These are phyloP conservation scores for Sanghuangporus weigelae DNA, from an alignment of 1,284 basidiomycete genomes.

Conservation along the genomic window DNA sequence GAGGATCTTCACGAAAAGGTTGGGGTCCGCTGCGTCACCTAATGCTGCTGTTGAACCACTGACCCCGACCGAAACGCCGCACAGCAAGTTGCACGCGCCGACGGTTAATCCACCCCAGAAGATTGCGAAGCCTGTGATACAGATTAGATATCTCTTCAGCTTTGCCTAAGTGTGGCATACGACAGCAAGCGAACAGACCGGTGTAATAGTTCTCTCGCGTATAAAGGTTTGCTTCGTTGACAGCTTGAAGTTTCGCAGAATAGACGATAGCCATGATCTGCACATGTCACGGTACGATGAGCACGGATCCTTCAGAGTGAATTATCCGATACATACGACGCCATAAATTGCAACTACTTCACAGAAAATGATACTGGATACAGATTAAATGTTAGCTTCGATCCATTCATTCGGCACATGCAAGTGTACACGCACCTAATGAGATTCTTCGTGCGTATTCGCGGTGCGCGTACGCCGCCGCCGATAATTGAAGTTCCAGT, in stretches of 20 bases:
- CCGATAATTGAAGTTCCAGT: conserved; percentile 95
- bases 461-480: conserved; percentile 89
- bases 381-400: background rate
- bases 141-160: background rate
- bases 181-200: conserved; percentile 32
- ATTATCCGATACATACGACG: conserved; percentile 53
- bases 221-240: conserved; percentile 64
- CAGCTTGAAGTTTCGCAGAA: conserved; percentile 67
- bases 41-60: conserved; percentile 90
- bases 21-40: conserved; percentile 89
- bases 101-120: conserved; percentile 96
- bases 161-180: background rate
- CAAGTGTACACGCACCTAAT: conserved; percentile 65
- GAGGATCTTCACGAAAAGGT: conserved; percentile 90
- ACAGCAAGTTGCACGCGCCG: conserved; percentile 88
- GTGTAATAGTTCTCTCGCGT: conserved; percentile 88
- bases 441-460: conserved; percentile 96
- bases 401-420: background rate
- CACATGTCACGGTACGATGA: background rate
- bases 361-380: conserved; percentile 93
- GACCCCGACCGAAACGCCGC: conserved; percentile 87
- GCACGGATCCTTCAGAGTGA: background rate
- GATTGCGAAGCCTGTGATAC: conserved; percentile 68
- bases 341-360: conserved; percentile 98
- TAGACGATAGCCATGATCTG: conserved; percentile 95